These are phyloP conservation scores for Stephanodiscus triporus DNA, from an alignment of 108 stramenopile species.

Conservation along the genomic window DNA sequence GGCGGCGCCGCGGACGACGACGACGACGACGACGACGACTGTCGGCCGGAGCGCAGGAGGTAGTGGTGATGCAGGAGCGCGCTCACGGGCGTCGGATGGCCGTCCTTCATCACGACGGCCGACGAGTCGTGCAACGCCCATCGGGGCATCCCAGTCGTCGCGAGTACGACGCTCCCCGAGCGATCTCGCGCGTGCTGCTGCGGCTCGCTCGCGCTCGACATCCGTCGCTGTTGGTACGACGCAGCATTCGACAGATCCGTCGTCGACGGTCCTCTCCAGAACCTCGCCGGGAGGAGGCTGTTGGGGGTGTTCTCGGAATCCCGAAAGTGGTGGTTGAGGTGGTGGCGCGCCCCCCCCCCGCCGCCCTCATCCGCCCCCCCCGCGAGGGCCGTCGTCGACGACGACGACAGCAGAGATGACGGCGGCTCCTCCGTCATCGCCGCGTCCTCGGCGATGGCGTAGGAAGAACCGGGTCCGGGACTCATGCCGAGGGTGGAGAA, in stretches of 20 bases:
- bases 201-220: too few species aligned
- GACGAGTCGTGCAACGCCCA: slow-evolving; percentile 44
- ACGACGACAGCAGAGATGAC: neutral
- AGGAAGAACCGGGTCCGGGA: slow-evolving; percentile 1
- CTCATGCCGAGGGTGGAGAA: slow-evolving; percentile 47
- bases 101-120: slow-evolving; percentile 47
- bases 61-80: slow-evolving; percentile 45
- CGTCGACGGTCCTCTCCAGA: slow-evolving; percentile 29
- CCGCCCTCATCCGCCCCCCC: slow-evolving; percentile 24
- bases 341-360: neutral
- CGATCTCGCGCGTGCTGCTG: slow-evolving; percentile 15
- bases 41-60: slow-evolving; percentile 27
- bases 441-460: slow-evolving; percentile 1
- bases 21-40: too few species aligned
- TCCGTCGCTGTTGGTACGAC: neutral
- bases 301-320: slow-evolving; percentile 16
- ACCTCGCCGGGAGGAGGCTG: slow-evolving; percentile 24
- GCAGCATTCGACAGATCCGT: neutral
- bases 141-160: slow-evolving; percentile 25
- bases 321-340: neutral
- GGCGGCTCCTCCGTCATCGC: slow-evolving; percentile 12
- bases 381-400: neutral
- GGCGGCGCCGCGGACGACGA: slow-evolving; percentile 13
- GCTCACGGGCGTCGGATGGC: slow-evolving; percentile 31
- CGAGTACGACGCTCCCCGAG: neutral